Conservation (phyloP, 345 rosid genomes). For the Arabidopsis arenosa region DNA sequence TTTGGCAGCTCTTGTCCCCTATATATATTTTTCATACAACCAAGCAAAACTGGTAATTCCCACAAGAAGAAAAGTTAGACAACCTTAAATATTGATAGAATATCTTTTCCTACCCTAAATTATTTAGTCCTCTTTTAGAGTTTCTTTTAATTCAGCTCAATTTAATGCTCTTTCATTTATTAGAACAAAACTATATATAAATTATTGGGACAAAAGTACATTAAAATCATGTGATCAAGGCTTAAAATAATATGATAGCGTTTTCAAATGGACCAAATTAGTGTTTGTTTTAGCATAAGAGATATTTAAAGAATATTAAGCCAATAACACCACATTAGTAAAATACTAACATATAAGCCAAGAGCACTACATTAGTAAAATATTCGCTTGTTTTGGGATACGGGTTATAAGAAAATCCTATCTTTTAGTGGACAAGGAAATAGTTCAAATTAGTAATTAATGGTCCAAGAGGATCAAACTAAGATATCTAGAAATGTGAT, state of each 20-base stretch:
- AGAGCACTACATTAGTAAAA: background rate
- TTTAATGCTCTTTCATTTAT: slow-evolving; percentile 3
- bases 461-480: background rate
- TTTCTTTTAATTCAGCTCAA: slow-evolving; percentile 1
- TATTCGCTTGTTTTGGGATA: background rate
- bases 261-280: too few species aligned
- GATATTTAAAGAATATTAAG: background rate
- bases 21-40: background rate
- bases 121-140: background rate
- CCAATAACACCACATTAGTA: background rate
- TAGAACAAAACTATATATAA: background rate
- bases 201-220: background rate
- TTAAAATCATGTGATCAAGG: background rate
- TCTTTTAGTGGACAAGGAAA: background rate
- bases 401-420: background rate
- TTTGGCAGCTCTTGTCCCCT: slow-evolving; percentile 37
- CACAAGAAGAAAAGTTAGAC: slow-evolving; percentile 41
- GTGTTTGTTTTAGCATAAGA: background rate
- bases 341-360: background rate
- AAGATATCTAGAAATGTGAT: background rate
- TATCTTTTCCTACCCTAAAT: slow-evolving; percentile 25
- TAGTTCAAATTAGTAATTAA: background rate
- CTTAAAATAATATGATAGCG: too few species aligned
- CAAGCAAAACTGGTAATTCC: slow-evolving; percentile 26
- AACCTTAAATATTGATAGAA: slow-evolving; percentile 32